Base-by-base conservation (phyloP, 2,329 filamentous ascomycete genomes). In the Leptographium lundbergii region DNA sequence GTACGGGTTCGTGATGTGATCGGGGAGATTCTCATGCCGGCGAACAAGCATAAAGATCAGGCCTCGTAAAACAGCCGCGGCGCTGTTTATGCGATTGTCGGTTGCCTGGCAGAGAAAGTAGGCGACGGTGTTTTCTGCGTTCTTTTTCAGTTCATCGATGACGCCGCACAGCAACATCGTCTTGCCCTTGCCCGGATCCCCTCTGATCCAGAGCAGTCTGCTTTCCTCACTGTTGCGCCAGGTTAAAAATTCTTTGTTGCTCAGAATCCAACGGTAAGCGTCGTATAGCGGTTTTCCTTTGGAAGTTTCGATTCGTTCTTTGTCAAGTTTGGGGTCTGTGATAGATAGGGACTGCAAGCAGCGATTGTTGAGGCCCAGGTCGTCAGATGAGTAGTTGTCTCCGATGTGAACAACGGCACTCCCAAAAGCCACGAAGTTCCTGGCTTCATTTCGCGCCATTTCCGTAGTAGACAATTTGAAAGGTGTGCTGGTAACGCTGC, bases 101-200 rank as follows among this genome's bases (percentile, higher is more conserved):
- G 67, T 69, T 14, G 61, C 69, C 53, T 73, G 67, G 59, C 68
- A 73, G 63, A 73, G 70, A 57, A 71, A 73, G 59, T 63, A 72
- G 22, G 60, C 59, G 3, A 39, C 32, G 1, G 10, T 9, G 19
- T 19, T 45, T 6, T 24, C n/a, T 17, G 3, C 7, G 34, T 19
- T 14, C 17, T 48, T 13, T 19, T 60, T 13, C 25, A 73, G 60
- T 24, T 74, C 64, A 58, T 73, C 57, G 45, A 75, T 69, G 34
- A 75, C 70, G 2, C 72, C 70, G 14, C 68, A 71, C 0, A 76
- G 53, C 0, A 75, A 62, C 71, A 76, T 76, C 0, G 73, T 76
- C 62, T 76, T 77, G 4, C 74, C 74, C 36, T 73, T 76, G 2
- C 74, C 73, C 0, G 73, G 68, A 53, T 69, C 69, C 0, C 71